Conservation (phyloP, 768 basidiomycete species). For the Suillus occidentalis region DNA sequence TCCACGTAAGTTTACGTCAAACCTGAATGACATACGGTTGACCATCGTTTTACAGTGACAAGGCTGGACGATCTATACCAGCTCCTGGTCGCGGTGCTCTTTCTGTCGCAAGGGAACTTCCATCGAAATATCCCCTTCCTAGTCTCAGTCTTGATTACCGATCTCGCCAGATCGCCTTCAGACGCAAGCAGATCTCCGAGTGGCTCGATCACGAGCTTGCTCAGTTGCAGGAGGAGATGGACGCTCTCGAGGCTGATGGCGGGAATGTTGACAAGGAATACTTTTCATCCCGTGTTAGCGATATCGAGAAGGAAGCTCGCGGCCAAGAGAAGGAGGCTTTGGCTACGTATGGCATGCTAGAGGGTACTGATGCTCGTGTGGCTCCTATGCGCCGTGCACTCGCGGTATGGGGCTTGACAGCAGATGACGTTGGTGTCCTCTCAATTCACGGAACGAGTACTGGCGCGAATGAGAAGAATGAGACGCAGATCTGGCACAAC, state of each 20-base stretch:
- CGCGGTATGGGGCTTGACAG: conserved; percentile 93
- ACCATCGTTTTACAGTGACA: conserved; percentile 62
- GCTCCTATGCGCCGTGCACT: conserved; percentile 93
- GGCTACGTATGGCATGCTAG: conserved; percentile 94
- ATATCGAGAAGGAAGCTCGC: conserved; percentile 87
- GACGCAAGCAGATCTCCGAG: conserved; percentile 90
- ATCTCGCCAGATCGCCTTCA: conserved; percentile 91
- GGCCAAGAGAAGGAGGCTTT: conserved; percentile 92
- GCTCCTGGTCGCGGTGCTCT: conserved; percentile 95
- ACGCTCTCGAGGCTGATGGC: conserved; percentile 54
- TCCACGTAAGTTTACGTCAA: conserved; percentile 67
- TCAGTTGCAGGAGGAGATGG: conserved; percentile 78
- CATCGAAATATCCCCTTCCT: conserved; percentile 74
- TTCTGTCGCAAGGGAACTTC: conserved; percentile 82
- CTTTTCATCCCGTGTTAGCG: conserved; percentile 71
- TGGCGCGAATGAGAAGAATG: conserved; percentile 93
- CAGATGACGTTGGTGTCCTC: conserved; percentile 88
- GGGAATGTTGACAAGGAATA: conserved; percentile 62
- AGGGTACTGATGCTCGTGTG: conserved; percentile 80
- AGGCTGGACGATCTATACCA: conserved; percentile 96
- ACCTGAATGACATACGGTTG: not conserved
- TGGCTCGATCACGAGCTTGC: conserved; percentile 91
- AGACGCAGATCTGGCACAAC: conserved; percentile 95
- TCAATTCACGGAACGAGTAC: conserved; percentile 92
- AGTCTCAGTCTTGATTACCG: conserved; percentile 87